These are phyloP conservation scores for Rhynchosporium secalis DNA, from an alignment of 2,329 filamentous ascomycete species.

Conservation along the genomic window DNA sequence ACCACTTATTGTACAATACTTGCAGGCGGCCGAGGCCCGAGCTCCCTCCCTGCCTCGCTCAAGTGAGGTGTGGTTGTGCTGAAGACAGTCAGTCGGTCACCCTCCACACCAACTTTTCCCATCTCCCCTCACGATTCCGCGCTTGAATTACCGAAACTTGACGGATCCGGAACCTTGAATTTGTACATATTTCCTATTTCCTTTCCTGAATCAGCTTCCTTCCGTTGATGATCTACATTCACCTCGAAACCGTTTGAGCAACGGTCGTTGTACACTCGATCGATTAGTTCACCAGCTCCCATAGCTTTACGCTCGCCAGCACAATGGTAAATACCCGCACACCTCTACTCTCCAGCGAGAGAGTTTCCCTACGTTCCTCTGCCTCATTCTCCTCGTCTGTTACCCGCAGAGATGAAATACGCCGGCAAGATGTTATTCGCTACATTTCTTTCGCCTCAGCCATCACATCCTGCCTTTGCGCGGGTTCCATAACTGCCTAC, in stretches of 20 bases:
- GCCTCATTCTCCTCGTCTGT: constrained; percentile 26
- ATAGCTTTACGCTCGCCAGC: constrained; percentile 3
- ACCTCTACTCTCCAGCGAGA: constrained; percentile 30
- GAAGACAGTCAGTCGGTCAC: background rate
- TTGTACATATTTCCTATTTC: constrained; percentile 9
- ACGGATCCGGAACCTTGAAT: background rate
- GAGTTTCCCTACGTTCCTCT: constrained; percentile 26
- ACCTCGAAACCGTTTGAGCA: constrained; percentile 12
- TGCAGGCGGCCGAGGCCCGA: constrained; percentile 5
- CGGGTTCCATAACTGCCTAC: constrained; percentile 89
- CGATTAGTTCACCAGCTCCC: background rate
- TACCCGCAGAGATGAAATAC: constrained; percentile 22
- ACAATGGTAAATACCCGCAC: constrained; percentile 31
- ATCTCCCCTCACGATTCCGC: background rate
- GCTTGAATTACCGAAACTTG: constrained; percentile 3
- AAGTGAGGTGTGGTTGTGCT: background rate
- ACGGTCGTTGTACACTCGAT: constrained; percentile 4
- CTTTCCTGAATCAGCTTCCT: background rate
- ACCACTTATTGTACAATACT: background rate
- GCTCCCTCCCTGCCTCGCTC: constrained; percentile 4
- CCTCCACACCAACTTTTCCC: constrained; percentile 4
- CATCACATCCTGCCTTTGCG: constrained; percentile 66
- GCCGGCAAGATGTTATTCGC: constrained; percentile 33
- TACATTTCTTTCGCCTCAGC: constrained; percentile 54
- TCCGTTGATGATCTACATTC: constrained; percentile 8